Base-by-base conservation (phyloP, 2,329 filamentous ascomycete genomes). In the Colletotrichum sp. region DNA sequence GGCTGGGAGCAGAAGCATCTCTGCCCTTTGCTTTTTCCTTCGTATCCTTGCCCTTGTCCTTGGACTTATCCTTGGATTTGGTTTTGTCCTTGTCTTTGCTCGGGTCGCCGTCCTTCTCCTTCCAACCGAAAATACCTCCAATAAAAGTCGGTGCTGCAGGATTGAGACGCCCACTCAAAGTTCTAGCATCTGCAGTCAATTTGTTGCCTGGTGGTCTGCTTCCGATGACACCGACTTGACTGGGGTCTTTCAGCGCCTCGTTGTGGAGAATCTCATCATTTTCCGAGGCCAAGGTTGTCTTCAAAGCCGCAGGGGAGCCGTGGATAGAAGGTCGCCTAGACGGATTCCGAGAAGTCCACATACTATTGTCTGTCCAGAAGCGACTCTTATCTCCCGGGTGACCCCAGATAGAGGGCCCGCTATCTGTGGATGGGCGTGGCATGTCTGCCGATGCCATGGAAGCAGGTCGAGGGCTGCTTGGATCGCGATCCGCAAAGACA, bases 71-170 rank as follows among this genome's bases (percentile, higher is more conserved):
- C 69, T 83, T 84, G 5, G 84, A 82, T 73, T 80, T 81, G 24
- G 80, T 78, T 76, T 83, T 82, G 27, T 81, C 81, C 70, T 82
- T 82, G 34, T 81, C 80, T 24, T 79, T 79, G 67, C 76, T 76
- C 11, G 70, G 61, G 36, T 83, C 80, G 66, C 82, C 84, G 81
- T 75, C 83, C 75, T 78, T 83, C 18, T 80, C 77, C 75, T 85
- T 86, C 34, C 81, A 81, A 6, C 88, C 86, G 78, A 92, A 90
- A 72, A 97, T 90, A 47, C 92, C 89, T 12, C 89, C 92, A 83
- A 93, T 96, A 81, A 98, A 98, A 1, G 93, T 94, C 11, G 96
- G 96, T 1, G 96, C 97, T 8, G 94, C 91, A 9, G 97, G 97
- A 79, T 99, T 98, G 33, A 98, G 88, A 78, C 83, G 92, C 84